These are phyloP conservation scores for Toxoplasma gondii DNA, from an alignment of 169 alveolate species.

Conservation along the genomic window DNA sequence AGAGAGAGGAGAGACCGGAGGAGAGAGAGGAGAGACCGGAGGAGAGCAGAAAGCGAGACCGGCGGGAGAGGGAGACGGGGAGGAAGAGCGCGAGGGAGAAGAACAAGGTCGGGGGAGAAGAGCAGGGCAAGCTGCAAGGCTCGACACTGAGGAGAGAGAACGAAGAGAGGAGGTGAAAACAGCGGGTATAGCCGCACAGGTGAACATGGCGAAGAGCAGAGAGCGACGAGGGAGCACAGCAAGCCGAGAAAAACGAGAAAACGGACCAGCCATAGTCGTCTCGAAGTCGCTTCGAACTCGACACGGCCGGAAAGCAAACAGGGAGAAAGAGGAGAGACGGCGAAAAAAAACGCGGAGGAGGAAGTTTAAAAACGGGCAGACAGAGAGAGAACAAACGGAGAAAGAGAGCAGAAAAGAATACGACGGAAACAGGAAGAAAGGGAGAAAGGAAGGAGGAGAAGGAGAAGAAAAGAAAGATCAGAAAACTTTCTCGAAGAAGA, in stretches of 20 bases:
- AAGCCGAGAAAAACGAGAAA: not conserved
- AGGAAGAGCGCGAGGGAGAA: not conserved
- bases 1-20: not conserved
- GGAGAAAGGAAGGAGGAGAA: too few species aligned
- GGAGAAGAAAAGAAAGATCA: too few species aligned
- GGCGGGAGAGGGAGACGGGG: not conserved
- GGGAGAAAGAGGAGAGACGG: not conserved
- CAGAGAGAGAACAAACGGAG: too few species aligned
- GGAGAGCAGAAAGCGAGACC: not conserved
- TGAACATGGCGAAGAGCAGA: not conserved
- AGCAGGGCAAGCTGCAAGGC: not conserved
- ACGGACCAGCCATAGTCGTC: too few species aligned
- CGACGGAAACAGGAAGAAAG: too few species aligned
- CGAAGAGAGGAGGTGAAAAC: not conserved
- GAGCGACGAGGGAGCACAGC: not conserved
- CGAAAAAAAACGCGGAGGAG: not conserved
- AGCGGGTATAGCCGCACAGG: not conserved
- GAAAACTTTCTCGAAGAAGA: too few species aligned
- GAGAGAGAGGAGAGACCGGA: not conserved
- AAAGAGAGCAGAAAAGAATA: too few species aligned
- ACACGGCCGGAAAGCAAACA: too few species aligned
- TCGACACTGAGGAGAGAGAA: too few species aligned
- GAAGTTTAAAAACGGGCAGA: not conserved
- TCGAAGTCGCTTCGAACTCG: too few species aligned
- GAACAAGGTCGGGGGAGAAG: not conserved